Base-by-base conservation (phyloP, 306 rosid species). In the Ceratonia siliqua region DNA sequence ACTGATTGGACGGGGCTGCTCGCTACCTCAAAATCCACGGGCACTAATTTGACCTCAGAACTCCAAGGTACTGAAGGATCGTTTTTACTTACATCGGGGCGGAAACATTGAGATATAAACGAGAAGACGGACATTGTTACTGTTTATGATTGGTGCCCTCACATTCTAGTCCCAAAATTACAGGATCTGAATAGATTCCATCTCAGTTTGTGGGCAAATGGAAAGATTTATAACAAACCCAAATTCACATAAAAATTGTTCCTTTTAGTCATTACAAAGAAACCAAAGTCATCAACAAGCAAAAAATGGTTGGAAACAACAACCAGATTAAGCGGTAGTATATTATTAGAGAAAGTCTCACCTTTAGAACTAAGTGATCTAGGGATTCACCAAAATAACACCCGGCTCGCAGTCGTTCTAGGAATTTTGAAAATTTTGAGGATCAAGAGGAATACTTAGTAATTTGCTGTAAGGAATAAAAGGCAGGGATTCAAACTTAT, bases 81-180 rank as follows among this genome's bases (percentile, higher is more conserved):
- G 35, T 21, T 39, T 74, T 15, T 17, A 50, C 35, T 50, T 68
- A 15, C 76, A 67, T 62, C 28, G 30, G 52, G 35, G 36, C 27
- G 14, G 57, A 74, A 74, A 74, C 84, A 80, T 11, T 68, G 72
- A 67, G 58, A 67, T 50, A 74, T 11, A 50, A 59, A 74, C 9
- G 72, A 59, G 52, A 68, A 58, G 46, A 59, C 28, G 2, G 72
- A 25, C 84, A 80, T 80, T 22, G 2, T 28, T 1, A 28, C 69
- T 11, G 32, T 61, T n/a, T 39, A 54, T 54, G 75, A 32, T 45
- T 30, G 57, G 6, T 35, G 55, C 42, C 24, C 43, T 73, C 46
- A 17, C 20, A 39, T 13, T 22, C 46, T 24, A 27, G 25, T 12
- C 58, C 46, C 17, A 36, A 53, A 55, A 22, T 35, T 68, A 17